Percentiles rank a stretch among this genome's conserved stretches.
Evolutionary conservation across 495 filamentous ascomycete genomes (phyloP).

Genomic region (Baudoinia panamericana): DNA sequence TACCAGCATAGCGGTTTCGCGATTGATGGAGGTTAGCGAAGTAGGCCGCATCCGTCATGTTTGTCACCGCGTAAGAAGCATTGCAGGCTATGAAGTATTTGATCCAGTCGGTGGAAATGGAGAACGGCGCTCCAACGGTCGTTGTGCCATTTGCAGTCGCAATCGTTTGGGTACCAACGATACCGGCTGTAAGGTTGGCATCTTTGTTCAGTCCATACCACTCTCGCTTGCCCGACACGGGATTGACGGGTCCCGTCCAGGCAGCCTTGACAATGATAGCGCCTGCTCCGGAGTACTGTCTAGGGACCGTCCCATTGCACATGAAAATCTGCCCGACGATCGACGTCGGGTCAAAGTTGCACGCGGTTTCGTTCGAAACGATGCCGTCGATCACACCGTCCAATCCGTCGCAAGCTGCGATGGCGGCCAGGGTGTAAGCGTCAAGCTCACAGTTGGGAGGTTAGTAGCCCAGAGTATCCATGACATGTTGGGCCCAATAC

Average conservation of each 20-base stretch:
- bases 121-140: conserved; percentile 9
- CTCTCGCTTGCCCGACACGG: conserved; percentile 18
- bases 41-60: conserved; percentile 5
- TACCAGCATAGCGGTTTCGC: conserved; percentile 21
- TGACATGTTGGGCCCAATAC: conserved; percentile 6
- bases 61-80: conserved; percentile 2
- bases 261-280: conserved; percentile 9
- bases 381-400: conserved; percentile 29
- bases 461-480: conserved; percentile 14
- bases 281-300: background rate
- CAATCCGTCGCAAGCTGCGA: conserved; percentile 28
- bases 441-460: conserved; percentile 24
- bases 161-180: no score
- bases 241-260: conserved; percentile 23
- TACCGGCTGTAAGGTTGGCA: conserved; percentile 6
- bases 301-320: background rate
- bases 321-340: conserved; percentile 13
- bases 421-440: conserved; percentile 22
- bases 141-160: background rate
- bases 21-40: conserved; percentile 8
- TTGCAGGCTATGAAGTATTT: conserved; percentile 18
- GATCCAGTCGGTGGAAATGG: conserved; percentile 13
- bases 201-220: conserved; percentile 23
- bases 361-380: conserved; percentile 23
- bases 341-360: conserved; percentile 21